Base-by-base conservation (phyloP, 2,329 filamentous ascomycete species). In the Didymella pomorum region DNA sequence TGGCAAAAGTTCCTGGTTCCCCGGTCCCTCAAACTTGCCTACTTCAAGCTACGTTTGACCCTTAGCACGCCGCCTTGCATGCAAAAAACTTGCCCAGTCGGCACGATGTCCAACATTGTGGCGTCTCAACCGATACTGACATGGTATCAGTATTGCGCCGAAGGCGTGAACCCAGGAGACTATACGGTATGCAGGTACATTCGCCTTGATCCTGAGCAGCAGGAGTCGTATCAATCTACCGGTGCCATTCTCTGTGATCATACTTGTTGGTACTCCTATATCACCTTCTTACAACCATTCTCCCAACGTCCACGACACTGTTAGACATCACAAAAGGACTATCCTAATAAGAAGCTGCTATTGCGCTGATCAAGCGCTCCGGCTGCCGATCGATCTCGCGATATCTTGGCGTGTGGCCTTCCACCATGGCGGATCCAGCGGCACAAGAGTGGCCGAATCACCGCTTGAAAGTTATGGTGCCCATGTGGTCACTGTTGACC, bases 371-470 rank as follows among this genome's bases (percentile, higher is more conserved):
- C n/a, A 28, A 20, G 14, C 16, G 21, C 39, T 44, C 23, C 21
- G 8, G 7, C 20, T 7, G 26, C 23, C 21, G 21, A 52, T 28
- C 39, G 21, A 20, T 8, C 29, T 29, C 31, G n/a, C 43, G 18
- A 31, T 10, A 45, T 3, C 41, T 21, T 28, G 18, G 18, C 18
- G 2, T 2, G 12, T 4, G 18, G 18, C 28, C 28, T 21, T 20
- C 26, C 44, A 46, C 44, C 18, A 53, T 53, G 51, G 25, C 52
- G 12, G 52, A 57, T 28, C 25, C 50, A 37, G 26, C 37, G 26
- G 33, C 59, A 28, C 62, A 64, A 52, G 67, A 68, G 58, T 71
- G 67, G 67, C 69, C 69, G 10, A 54, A 71, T 25, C 48, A 62
- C 45, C 59, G 67, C 5, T 35, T 67, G 44, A 65, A 59, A 35